Evolutionary conservation across 257 asterid species (phyloP), one percentile per base, ranked within the genome.

Genomic region (Ophiorrhiza pumila): DNA sequence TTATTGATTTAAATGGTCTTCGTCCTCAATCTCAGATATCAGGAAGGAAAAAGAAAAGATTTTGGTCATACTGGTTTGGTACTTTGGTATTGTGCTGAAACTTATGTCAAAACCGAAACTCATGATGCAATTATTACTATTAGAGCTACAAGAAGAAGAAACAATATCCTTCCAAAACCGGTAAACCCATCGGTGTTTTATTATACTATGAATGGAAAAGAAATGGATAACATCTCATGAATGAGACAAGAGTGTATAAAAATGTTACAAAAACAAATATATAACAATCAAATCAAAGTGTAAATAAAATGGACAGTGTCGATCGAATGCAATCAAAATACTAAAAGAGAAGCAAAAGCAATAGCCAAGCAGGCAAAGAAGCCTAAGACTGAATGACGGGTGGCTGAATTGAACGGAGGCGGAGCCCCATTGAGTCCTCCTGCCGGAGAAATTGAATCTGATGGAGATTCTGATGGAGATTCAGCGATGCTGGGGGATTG

Each of bases 351-450:
- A 23, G 66, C 52, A 13, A 56, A 71, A 55, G 74, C 41, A 56
- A 71, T 23, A 70, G 74, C 74, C 22, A 65, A 29, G 41, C 14
- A 66, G 53, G 29, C 74, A 2, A 70, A 55, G 65, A 70, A 6
- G 37, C 74, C 65, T 0, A 23, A 35, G 53, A 65, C 74, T 4
- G 74, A 35, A 17, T 56, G 66, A 71, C 29, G 65, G 43, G 31
- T 7, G 56, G 43, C 65, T 9, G 74, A 70, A 65, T 10, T 70
- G 74, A 70, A 53, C 55, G 56, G 74, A 42, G 29, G 31, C 13
- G 74, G 74, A 18, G 74, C 65, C 53, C 39, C 66, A 10, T 70
- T 20, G 65, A 66, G 74, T 15, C 42, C 64, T 23, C 18, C 56
- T 0, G 31, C 55, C 1, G 71, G 71, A 66, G 57, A 66, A 66